Base-by-base conservation (phyloP, 2,329 filamentous ascomycete genomes). In the Fusarium phyllophilum region DNA sequence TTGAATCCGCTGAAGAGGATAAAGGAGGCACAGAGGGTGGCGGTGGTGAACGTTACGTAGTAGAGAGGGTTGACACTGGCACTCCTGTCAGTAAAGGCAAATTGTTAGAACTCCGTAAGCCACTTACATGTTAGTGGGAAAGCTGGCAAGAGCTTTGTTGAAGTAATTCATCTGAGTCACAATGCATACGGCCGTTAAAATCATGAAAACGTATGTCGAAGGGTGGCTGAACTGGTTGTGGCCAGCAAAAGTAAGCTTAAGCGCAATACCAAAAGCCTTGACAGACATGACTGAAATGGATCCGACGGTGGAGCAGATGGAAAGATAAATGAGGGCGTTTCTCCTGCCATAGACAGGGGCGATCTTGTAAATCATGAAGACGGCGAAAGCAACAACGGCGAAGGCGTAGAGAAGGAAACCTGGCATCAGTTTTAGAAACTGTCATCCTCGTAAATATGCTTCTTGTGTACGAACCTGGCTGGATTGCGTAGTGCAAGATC, bases 81-180 rank as follows among this genome's bases (percentile, higher is more conserved):
- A 41, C 31, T 15, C n/a, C 17, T 22, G 36, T 69, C 42, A 71
- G 70, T 29, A 62, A 41, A 39, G 54, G 36, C 45, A 18, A 22
- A 24, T 17, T 34, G 12, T 18, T 18, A 12, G 8, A 33, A 15
- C 24, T 29, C 12, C 9, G 14, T 31, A 18, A 20, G 14, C 17
- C 31, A 86, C 93, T 82, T 89, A 97, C 95, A 99, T 97, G 78
- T 97, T 97, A 38, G 96, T 98, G 36, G 94, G 96, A 84, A 98
- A 99, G 79, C 97, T 95, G 83, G 94, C 97, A 68, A 99, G 86
- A 13, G 96, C 96, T 84, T 99, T 99, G 88, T 99, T 99, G 85
- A 99, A 97, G 84, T 99, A 99, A 84, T 99, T 99, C 96, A 99
- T 98, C 87, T 99, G 96, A 14, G 95, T 98, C 76, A 99, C 83